Evolutionary conservation across 352 stramenopile genomes (phyloP), one percentile per base, ranked within the genome.

Genomic region (Blastocystis sp.): DNA sequence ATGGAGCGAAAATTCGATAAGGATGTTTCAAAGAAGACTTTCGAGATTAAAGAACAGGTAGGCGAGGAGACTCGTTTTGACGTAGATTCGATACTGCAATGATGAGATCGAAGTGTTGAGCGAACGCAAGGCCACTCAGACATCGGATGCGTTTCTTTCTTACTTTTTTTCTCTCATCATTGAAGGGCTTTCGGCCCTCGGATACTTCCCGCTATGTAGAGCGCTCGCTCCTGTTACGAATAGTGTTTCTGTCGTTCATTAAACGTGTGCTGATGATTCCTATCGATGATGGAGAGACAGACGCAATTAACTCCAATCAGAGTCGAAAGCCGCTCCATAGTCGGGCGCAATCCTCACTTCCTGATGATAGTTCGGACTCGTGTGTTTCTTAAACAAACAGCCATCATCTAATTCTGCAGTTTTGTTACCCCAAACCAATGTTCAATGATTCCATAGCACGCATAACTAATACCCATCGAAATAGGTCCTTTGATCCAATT

Each of bases 401-500:
- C 50, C 69, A 13, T 59, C 50, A 59, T 59, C 88, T 54, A 90
- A 66, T 70, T 90, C 56, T 66, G 81, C 39, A 90, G 64, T 55
- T 92, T 82, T 18, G 53, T 62, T 56, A 91, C 90, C n/a, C 90
- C 91, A 85, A 92, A 91, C 37, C 66, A 90, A 20, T 76, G 89
- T 87, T 94, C 94, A 20, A 97, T 91, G 13, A 92, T 91, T 92
- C 96, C 94, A 91, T 95, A 96, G 13, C 92, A 93, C 18, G 94
- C 95, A 89, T 95, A 96, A 91, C 91, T 95, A 59, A 96, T 96
- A 24, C 91, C 93, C 90, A 96, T 95, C 18, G 93, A 93, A 85
- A 97, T 92, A 0, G 94, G 94, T 50, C 94, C 94, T 85, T 96
- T 96, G 34, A 96, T 91, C 94, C 94, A 96, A 92, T 97, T 97